Conservation (phyloP, 306 rosid species). For the Pterocarpus macrocarpus region DNA sequence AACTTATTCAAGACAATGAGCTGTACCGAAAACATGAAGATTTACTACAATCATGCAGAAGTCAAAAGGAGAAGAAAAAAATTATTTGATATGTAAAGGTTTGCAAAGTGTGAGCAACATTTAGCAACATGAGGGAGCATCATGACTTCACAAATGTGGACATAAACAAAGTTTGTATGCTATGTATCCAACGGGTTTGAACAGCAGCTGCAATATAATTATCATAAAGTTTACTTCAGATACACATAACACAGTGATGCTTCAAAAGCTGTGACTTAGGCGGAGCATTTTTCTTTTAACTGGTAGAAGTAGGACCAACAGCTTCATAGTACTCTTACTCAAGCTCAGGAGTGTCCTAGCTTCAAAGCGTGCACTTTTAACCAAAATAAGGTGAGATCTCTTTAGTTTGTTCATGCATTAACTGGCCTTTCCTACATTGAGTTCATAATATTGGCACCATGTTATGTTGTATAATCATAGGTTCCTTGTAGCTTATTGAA, state of each 20-base stretch:
- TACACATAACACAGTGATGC: slow-evolving; percentile 33
- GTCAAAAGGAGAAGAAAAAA: slow-evolving; percentile 48
- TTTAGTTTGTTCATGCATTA: slow-evolving; percentile 16
- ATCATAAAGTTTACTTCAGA: not conserved
- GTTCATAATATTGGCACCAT: not conserved
- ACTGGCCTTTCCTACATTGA: slow-evolving; percentile 22
- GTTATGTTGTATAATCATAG: not conserved
- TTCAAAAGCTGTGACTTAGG: slow-evolving; percentile 21
- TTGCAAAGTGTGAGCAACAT: slow-evolving; percentile 27
- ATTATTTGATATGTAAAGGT: slow-evolving; percentile 3
- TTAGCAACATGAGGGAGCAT: slow-evolving; percentile 30
- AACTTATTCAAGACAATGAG: slow-evolving; percentile 49
- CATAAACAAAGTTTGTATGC: slow-evolving; percentile 47
- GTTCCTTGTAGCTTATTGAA: not conserved
- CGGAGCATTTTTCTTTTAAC: slow-evolving; percentile 30
- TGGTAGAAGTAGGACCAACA: slow-evolving; percentile 6
- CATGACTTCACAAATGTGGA: slow-evolving; percentile 51
- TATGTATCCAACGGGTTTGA: slow-evolving; percentile 50
- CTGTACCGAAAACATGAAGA: slow-evolving; percentile 46
- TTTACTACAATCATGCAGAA: slow-evolving; percentile 45
- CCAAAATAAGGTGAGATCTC: slow-evolving; percentile 42
- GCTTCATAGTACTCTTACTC: not conserved
- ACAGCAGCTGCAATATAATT: slow-evolving; percentile 31
- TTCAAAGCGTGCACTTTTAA: slow-evolving; percentile 40
- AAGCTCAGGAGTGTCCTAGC: slow-evolving; percentile 26